Conservation (phyloP, 1,284 basidiomycete species). For the Puccinia polysora region DNA sequence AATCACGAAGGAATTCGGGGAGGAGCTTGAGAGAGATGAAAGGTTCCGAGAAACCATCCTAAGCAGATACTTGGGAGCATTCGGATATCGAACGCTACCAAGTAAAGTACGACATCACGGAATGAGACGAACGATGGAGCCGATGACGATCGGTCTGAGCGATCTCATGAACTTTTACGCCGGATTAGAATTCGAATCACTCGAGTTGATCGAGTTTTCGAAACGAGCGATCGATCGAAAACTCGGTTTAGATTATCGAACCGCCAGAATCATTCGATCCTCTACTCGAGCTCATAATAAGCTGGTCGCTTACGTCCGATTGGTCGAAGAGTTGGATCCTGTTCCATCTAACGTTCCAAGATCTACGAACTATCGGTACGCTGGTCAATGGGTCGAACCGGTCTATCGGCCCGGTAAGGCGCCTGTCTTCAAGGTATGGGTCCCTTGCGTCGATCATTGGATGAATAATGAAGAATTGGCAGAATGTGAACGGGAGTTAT, state of each 20-base stretch:
- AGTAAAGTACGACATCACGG: too few relatives aligned
- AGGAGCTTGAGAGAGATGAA: constrained; percentile 27
- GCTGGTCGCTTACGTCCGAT: constrained; percentile 52
- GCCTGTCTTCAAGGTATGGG: constrained; percentile 54
- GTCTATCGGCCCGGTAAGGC: constrained; percentile 52
- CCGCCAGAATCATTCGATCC: constrained; percentile 51
- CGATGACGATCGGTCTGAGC: constrained; percentile 19
- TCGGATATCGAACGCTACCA: constrained; percentile 34
- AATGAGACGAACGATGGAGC: not conserved
- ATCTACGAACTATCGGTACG: not conserved
- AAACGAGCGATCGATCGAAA: constrained; percentile 45
- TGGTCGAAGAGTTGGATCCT: constrained; percentile 47
- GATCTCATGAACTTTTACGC: constrained; percentile 36
- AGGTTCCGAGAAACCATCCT: constrained; percentile 31
- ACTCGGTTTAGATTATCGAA: constrained; percentile 50
- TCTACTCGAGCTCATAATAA: constrained; percentile 54
- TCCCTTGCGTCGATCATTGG: constrained; percentile 48
- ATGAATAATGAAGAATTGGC: constrained; percentile 50
- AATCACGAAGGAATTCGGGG: constrained; percentile 18
- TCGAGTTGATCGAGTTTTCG: constrained; percentile 23
- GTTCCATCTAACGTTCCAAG: constrained; percentile 9
- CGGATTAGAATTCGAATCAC: constrained; percentile 37
- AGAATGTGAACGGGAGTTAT: constrained; percentile 50
- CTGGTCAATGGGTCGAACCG: constrained; percentile 21
- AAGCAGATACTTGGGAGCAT: constrained; percentile 15